Evolutionary conservation across 1,284 basidiomycete genomes (phyloP).

Genomic region (Ustilago tritici): DNA sequence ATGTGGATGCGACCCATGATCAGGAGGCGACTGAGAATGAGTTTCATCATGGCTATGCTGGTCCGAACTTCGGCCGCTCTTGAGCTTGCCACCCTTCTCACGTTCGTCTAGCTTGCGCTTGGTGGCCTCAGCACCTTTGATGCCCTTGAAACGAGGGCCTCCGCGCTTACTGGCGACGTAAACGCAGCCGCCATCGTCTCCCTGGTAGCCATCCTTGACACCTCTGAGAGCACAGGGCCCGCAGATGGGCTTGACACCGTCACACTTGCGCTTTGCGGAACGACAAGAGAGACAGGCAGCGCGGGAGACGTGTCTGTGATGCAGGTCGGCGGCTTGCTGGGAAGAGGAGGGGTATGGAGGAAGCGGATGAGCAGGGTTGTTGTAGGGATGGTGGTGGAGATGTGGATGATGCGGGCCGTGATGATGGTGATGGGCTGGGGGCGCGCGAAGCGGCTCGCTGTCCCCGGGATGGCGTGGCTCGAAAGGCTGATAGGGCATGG

Average conservation of each 20-base stretch:
- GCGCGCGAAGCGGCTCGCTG: slow-evolving; percentile 19
- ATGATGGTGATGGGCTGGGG: slow-evolving; percentile 24
- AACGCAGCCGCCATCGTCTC: slow-evolving; percentile 55
- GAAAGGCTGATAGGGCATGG: slow-evolving; percentile 26
- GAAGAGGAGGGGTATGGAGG: slow-evolving; percentile 30
- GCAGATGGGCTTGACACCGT: slow-evolving; percentile 58
- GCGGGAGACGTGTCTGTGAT: slow-evolving; percentile 51
- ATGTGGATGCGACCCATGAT: slow-evolving; percentile 19
- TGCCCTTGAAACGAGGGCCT: slow-evolving; percentile 62
- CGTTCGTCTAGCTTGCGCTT: slow-evolving; percentile 54
- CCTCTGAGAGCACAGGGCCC: slow-evolving; percentile 56
- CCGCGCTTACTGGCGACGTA: slow-evolving; percentile 61
- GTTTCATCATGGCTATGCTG: slow-evolving; percentile 31
- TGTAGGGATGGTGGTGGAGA: slow-evolving; percentile 35
- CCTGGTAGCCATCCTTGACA: slow-evolving; percentile 44
- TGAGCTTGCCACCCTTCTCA: slow-evolving; percentile 37
- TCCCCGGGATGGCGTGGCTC: slow-evolving; percentile 28
- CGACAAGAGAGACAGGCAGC: slow-evolving; percentile 62
- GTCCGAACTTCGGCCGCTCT: slow-evolving; percentile 15
- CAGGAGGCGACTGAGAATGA: slow-evolving; percentile 38
- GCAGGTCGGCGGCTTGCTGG: slow-evolving; percentile 26
- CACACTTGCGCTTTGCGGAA: slow-evolving; percentile 61
- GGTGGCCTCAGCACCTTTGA: slow-evolving; percentile 54
- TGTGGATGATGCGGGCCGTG: slow-evolving; percentile 30
- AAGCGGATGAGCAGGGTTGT: slow-evolving; percentile 4